phyloP scores from a whole-genome alignment of 371 early-diverging fungal species.

The Rhizomucor miehei region DNA sequence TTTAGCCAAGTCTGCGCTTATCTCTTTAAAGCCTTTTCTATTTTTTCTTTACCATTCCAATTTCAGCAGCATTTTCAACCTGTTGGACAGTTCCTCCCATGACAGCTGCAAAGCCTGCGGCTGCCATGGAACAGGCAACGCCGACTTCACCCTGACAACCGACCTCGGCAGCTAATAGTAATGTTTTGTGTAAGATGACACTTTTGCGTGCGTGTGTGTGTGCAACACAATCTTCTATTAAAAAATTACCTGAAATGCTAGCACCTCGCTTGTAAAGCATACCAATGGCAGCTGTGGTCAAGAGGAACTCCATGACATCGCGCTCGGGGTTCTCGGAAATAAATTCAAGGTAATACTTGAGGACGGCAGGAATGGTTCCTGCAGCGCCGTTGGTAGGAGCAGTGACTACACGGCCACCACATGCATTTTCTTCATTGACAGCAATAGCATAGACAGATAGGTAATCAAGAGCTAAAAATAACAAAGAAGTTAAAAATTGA shows the following conservation, averaged over 20 bases:
- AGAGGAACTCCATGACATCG: slow-evolving; percentile 88
- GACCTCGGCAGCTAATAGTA: slow-evolving; percentile 83
- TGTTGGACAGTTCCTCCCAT: slow-evolving; percentile 92
- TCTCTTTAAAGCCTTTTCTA: background rate
- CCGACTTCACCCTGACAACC: slow-evolving; percentile 92
- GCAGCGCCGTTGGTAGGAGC: slow-evolving; percentile 95
- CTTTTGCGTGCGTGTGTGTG: too few relatives aligned
- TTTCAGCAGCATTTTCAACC: slow-evolving; percentile 95
- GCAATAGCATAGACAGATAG: slow-evolving; percentile 94
- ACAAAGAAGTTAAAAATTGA: background rate
- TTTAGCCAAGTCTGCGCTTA: background rate
- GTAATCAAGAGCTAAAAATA: slow-evolving; percentile 80
- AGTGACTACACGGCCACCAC: slow-evolving; percentile 92
- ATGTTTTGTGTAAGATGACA: too few relatives aligned
- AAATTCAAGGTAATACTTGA: slow-evolving; percentile 94
- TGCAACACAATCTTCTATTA: background rate
- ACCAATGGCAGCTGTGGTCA: slow-evolving; percentile 92
- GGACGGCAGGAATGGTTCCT: slow-evolving; percentile 88
- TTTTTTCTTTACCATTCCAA: slow-evolving; percentile 72
- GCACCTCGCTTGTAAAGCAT: slow-evolving; percentile 97
- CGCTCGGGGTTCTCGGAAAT: slow-evolving; percentile 83
- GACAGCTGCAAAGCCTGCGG: slow-evolving; percentile 92
- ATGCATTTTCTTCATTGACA: slow-evolving; percentile 97
- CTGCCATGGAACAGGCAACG: slow-evolving; percentile 96
- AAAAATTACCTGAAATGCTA: slow-evolving; percentile 61